Evolutionary conservation across 1,284 basidiomycete species (phyloP).

Genomic region (Peniophora sp.): DNA sequence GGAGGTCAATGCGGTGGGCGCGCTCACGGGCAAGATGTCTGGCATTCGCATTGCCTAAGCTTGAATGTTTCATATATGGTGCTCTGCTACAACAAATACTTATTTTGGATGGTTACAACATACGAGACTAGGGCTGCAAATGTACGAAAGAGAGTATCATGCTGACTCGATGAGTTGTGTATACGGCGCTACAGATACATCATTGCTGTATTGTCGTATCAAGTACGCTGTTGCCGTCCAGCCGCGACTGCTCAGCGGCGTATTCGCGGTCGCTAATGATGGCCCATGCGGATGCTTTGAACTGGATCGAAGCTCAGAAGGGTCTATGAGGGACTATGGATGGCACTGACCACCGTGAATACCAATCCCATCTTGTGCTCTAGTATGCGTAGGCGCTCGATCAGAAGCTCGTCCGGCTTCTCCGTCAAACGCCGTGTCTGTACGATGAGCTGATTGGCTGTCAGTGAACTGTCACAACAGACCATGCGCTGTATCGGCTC

Average conservation of each 20-base stretch:
- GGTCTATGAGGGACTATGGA: neutral
- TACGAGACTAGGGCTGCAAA: neutral
- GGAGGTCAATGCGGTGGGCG: conserved; percentile 57
- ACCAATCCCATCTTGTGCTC: conserved; percentile 96
- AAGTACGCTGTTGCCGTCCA: conserved; percentile 22
- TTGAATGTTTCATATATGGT: neutral
- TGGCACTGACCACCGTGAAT: conserved; percentile 62
- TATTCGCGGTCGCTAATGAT: conserved; percentile 82
- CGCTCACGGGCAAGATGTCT: conserved; percentile 35
- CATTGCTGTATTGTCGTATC: conserved; percentile 20
- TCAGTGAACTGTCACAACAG: too few species aligned
- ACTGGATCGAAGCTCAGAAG: conserved; percentile 37
- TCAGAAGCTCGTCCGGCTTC: conserved; percentile 65
- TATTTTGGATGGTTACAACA: neutral
- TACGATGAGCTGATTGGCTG: conserved; percentile 39
- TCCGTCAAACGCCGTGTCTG: conserved; percentile 55
- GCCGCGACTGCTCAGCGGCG: conserved; percentile 30
- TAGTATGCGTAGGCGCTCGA: conserved; percentile 74
- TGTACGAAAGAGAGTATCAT: neutral
- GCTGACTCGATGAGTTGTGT: neutral
- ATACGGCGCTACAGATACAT: too few species aligned
- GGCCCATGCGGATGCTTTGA: conserved; percentile 93
- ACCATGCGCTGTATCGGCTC: conserved; percentile 14
- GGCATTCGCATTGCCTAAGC: conserved; percentile 33
- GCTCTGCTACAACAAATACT: neutral